Conservation (phyloP, 202 grass and related monocot genomes). For the Cymbopogon flexuosus region DNA sequence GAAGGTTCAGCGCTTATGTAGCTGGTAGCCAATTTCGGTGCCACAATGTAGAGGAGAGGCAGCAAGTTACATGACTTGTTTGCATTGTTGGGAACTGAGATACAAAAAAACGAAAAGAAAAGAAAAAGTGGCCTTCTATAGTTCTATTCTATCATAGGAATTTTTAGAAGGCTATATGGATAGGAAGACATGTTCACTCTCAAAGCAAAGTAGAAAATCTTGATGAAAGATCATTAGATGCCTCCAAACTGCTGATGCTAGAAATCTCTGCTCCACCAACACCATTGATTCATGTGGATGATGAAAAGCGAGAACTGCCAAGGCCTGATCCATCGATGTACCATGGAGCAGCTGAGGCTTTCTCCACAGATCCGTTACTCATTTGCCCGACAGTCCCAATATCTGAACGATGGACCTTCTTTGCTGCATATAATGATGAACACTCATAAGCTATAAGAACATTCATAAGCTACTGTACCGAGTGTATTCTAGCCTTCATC, state of each 20-base stretch:
- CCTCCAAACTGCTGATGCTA: conserved; percentile 21
- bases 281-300: not conserved
- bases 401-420: conserved; percentile 21
- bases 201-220: not conserved
- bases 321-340: not conserved
- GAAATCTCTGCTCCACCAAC: not conserved
- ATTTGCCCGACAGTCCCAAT: not conserved
- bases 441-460: not conserved
- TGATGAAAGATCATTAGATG: conserved; percentile 14
- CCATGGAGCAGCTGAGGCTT: conserved; percentile 20
- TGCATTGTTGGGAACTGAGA: not conserved
- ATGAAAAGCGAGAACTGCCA: conserved; percentile 11
- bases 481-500: too few relatives aligned
- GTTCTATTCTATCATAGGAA: not conserved
- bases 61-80: not conserved
- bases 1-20: not conserved
- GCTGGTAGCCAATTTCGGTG: too few relatives aligned
- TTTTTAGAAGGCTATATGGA: not conserved
- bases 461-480: not conserved
- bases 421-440: conserved; percentile 33
- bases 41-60: not conserved
- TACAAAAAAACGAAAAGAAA: too few relatives aligned
- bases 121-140: not conserved
- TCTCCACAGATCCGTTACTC: conserved; percentile 5
- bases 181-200: not conserved